Base-by-base conservation (phyloP, 2,329 filamentous ascomycete genomes). In the Aspergillus viridinutans region DNA sequence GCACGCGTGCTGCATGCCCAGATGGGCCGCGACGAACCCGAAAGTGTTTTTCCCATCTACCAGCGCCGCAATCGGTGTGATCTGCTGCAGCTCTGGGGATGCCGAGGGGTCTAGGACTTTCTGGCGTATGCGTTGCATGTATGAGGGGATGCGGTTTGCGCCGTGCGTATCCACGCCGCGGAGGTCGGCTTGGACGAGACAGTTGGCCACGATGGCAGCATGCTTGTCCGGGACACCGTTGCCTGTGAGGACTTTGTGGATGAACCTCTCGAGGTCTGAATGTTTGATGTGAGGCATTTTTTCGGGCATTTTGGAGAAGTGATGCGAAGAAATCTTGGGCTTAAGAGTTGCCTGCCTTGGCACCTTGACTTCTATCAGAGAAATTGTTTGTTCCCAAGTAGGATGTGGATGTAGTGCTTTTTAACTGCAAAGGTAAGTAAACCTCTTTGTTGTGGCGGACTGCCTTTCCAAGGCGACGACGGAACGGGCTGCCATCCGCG, bases 111-210 rank as follows among this genome's bases (percentile, higher is more conserved):
- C 79, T 8, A 93, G 81, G 1, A 89, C 87, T 2, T 86, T 85
- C 67, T 87, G 81, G 2, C 88, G 84, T 60, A 92, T 82, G 20
- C 90, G 86, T 54, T 84, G 81, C 77, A 92, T 84, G 76, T 93
- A 93, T 0, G 86, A 90, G 1, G 89, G 89, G 43, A 93, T 85
- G 4, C 90, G 85, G 71, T 90, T 90, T 70, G 89, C 85, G 58
- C 87, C 90, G 69, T 93, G 90, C 0, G 88, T 90, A 68, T 93
- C 89, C 26, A 92, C 85, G 51, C 89, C 90, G 45, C 90, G 85
- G 0, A 93, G 81, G 64, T 93, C 90, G 14, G 90, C 90, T 40
- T 85, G 83, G 1, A 92, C 81, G 1, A 93, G 83, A 60, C 86
- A 89, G 59, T 77, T 75, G 17, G 89, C 85, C 12, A 92, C 75